A percentile compares a stretch with the other conserved stretches of the same genome.
Evolutionary conservation across 805 yeast species (phyloP).

Genomic region (Dipodascopsis uninucleata): DNA sequence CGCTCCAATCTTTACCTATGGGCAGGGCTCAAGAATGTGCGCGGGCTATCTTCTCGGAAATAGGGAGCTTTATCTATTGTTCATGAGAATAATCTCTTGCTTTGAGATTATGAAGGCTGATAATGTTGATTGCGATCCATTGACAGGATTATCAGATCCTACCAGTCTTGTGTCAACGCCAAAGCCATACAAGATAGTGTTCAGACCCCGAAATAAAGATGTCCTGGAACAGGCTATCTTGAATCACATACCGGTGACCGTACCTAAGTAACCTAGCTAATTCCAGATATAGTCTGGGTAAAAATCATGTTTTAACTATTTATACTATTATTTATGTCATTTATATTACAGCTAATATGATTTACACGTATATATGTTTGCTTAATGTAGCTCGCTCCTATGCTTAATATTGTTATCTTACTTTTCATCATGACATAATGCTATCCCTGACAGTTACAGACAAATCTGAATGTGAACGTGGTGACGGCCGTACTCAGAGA

Average conservation of each 20-base stretch:
- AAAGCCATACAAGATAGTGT: slow-evolving; percentile 23
- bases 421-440: too few relatives aligned
- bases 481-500: too few relatives aligned
- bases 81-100: slow-evolving; percentile 50
- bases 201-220: slow-evolving; percentile 28
- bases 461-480: too few relatives aligned
- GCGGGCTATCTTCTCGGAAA: slow-evolving; percentile 63
- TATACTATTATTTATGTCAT: too few relatives aligned
- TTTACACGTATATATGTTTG: too few relatives aligned
- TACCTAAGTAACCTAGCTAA: too few relatives aligned
- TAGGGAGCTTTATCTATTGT: slow-evolving; percentile 58
- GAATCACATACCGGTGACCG: slow-evolving; percentile 3
- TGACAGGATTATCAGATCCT: slow-evolving; percentile 28
- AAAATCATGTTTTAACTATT: too few relatives aligned
- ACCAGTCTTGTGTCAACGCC: slow-evolving; percentile 31
- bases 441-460: too few relatives aligned
- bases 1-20: slow-evolving; percentile 40
- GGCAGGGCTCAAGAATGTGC: slow-evolving; percentile 71
- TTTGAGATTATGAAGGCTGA: slow-evolving; percentile 44
- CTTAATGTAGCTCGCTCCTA: too few relatives aligned
- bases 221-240: slow-evolving; percentile 18
- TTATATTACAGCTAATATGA: too few relatives aligned
- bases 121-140: slow-evolving; percentile 26
- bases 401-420: too few relatives aligned
- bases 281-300: too few relatives aligned